Evolutionary conservation across 495 filamentous ascomycete species (phyloP), one percentile per base, ranked within the genome.

Genomic region (Hyaloscypha bicolor): DNA sequence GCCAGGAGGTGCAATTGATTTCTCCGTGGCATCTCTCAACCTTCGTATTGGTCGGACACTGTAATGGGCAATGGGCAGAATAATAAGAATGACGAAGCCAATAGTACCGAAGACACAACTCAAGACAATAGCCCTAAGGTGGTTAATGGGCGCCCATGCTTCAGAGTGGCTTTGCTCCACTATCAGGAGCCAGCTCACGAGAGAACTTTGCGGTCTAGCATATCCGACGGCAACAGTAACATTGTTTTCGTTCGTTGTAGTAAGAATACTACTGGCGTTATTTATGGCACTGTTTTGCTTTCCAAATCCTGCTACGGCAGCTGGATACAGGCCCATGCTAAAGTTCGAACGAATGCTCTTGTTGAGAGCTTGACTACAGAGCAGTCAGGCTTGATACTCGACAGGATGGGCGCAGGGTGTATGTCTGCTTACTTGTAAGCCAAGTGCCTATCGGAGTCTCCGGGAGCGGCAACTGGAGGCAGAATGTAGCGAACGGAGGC

Each of bases 61-160:
- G 69, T 88, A 82, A 72, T 96, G 93, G 2, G 93, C 91, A 51
- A 93, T 83, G 0, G 93, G 91, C 32, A 93, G 82, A 4, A 92
- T 81, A 3, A 93, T 70, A 16, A 94, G 32, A 3, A 93, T 66
- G 3, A 93, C 82, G 0, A 86, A 79, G 4, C 89, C 93, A 21
- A 88, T 82, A 0, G 92, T 94, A 0, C 90, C 91, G 72, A 97
- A 96, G 1, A 96, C 91, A 61, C 92, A 96, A 2, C 85, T 91
- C 3, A 97, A 77, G 6, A 97, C 83, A 53, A 97, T 90, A 56
- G 88, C 87, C 33, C 91, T 85, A 29, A 97, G 81, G 22, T 86
- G 85, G 42, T 81, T 70, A 35, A 97, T 92, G 1, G 93, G 90
- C n/a, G 81, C 81, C 76, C 86, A 91, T 9, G 92, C 92, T 72